Conservation (phyloP, 768 basidiomycete species). For the Suillus variegatus region DNA sequence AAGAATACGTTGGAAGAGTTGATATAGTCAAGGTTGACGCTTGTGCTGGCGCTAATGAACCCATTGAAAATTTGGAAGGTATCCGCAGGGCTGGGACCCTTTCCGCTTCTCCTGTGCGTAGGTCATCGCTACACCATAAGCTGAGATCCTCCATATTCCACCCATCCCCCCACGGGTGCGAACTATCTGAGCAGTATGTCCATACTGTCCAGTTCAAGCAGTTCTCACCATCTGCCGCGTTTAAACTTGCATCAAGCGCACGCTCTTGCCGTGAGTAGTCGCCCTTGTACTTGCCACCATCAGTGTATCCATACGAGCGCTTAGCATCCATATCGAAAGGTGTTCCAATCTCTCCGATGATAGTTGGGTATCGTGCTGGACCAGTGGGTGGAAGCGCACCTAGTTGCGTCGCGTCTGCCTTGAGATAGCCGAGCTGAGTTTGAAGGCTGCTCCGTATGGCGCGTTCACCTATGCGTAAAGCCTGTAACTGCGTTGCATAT, state of each 20-base stretch:
- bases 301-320: slow-evolving; percentile 78
- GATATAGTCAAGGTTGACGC: slow-evolving; percentile 21
- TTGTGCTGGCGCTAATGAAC: slow-evolving; percentile 13
- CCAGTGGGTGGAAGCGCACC: slow-evolving; percentile 31
- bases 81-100: background rate
- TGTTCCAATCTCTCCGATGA: slow-evolving; percentile 95
- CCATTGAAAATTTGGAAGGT: background rate
- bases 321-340: slow-evolving; percentile 95
- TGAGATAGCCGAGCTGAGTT: slow-evolving; percentile 79
- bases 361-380: slow-evolving; percentile 63
- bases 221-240: slow-evolving; percentile 76
- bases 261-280: slow-evolving; percentile 78
- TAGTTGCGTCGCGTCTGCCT: slow-evolving; percentile 68
- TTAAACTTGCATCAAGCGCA: slow-evolving; percentile 85
- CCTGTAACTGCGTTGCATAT: slow-evolving; percentile 65
- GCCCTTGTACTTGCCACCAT: slow-evolving; percentile 65
- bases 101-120: slow-evolving; percentile 26
- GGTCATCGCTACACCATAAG: slow-evolving; percentile 81
- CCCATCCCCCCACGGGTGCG: slow-evolving; percentile 89
- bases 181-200: slow-evolving; percentile 84
- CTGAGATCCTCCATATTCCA: slow-evolving; percentile 98
- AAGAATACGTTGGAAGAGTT: slow-evolving; percentile 21
- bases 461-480: slow-evolving; percentile 78
- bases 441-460: slow-evolving; percentile 82
- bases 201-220: slow-evolving; percentile 81